Evolutionary conservation across 306 rosid genomes (phyloP).

Genomic region (Fagus crenata): DNA sequence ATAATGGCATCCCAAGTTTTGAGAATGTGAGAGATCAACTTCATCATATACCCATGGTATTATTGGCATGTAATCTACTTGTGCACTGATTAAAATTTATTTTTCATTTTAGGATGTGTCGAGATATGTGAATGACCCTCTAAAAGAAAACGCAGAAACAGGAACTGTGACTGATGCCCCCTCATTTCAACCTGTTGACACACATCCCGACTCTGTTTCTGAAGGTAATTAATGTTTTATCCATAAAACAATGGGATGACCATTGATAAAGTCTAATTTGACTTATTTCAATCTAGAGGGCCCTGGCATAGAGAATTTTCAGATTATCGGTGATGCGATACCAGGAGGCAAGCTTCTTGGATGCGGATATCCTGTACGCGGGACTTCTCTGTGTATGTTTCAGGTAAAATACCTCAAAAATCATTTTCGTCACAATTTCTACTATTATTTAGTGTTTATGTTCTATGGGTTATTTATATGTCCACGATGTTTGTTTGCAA

Average conservation of each 20-base stretch:
- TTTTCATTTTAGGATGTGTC: not conserved
- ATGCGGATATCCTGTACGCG: constrained; percentile 85
- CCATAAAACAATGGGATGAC: constrained; percentile 2
- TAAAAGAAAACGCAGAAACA: constrained; percentile 15
- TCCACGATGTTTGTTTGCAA: constrained; percentile 25
- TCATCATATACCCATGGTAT: constrained; percentile 58
- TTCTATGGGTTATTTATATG: constrained; percentile 20
- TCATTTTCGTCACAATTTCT: constrained; percentile 13
- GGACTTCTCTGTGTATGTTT: constrained; percentile 92
- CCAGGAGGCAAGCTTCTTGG: constrained; percentile 94
- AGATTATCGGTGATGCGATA: constrained; percentile 78
- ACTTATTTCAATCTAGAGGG: constrained; percentile 47
- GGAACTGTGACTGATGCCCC: constrained; percentile 35
- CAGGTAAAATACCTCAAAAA: constrained; percentile 60
- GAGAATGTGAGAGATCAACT: constrained; percentile 42
- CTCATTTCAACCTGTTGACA: constrained; percentile 35
- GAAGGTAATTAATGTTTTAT: constrained; percentile 46
- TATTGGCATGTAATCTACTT: constrained; percentile 40
- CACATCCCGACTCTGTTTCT: constrained; percentile 43
- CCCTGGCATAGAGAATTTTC: constrained; percentile 91
- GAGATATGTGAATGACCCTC: constrained; percentile 29
- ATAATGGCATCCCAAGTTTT: constrained; percentile 44
- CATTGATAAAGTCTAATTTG: constrained; percentile 22
- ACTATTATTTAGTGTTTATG: constrained; percentile 9
- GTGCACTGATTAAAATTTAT: constrained; percentile 11